phyloP scores from a whole-genome alignment of 2,329 filamentous ascomycete genomes.

The Dothistroma septosporum region DNA sequence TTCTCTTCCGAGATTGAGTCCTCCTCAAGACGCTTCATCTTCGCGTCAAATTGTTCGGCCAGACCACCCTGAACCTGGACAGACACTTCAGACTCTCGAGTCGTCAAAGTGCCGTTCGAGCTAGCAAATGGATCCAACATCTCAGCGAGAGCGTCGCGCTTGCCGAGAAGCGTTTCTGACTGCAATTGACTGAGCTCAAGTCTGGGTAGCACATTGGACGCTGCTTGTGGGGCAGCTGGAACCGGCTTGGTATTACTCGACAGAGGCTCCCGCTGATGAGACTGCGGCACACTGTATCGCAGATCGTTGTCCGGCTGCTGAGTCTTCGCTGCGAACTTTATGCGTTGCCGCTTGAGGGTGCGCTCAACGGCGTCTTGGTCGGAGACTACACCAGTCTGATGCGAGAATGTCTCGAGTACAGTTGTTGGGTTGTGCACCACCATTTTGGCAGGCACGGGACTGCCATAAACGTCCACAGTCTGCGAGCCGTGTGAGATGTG shows the following conservation, averaged over 20 bases:
- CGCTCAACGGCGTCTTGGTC: constrained; percentile 3
- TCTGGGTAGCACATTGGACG: neutral
- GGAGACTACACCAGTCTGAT: constrained; percentile 21
- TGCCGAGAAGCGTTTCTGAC: neutral
- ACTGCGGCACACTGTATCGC: neutral
- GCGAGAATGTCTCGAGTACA: constrained; percentile 28
- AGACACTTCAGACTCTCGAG: neutral
- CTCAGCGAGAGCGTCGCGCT: neutral
- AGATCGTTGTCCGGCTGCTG: neutral
- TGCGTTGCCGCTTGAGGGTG: neutral
- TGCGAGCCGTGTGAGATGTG: constrained; percentile 25
- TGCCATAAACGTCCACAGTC: constrained; percentile 30
- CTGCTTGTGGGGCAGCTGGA: constrained; percentile 4
- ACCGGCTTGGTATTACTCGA: constrained; percentile 5
- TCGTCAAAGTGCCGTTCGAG: neutral
- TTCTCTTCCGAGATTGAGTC: neutral
- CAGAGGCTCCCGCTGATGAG: neutral
- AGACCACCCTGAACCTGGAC: neutral
- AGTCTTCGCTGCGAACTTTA: neutral
- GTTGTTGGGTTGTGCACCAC: constrained; percentile 21
- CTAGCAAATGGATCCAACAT: neutral
- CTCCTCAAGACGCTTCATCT: neutral
- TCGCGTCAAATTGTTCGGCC: neutral
- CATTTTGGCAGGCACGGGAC: constrained; percentile 28
- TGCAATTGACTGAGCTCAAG: neutral